Evolutionary conservation across 805 yeast species (phyloP), one percentile per base, ranked within the genome.

Genomic region (Wickerhamiella occidentalis): DNA sequence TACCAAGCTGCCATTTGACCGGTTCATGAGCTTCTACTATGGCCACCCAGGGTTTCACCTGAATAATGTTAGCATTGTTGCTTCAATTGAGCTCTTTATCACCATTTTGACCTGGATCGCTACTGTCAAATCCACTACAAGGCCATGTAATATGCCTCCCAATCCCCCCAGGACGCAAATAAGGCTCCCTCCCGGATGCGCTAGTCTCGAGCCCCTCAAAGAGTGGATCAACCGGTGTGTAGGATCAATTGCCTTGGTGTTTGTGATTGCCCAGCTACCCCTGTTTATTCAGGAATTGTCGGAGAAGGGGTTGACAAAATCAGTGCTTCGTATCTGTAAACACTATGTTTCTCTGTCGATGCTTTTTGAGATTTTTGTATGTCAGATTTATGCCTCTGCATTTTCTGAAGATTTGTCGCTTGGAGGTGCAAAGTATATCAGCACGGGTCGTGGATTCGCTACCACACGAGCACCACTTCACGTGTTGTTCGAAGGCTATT

Each of bases 21-120:
- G 92, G 57, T 83, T 84, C 67, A 66, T 83, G 51, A 79, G 90
- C 0, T 83, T 84, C 63, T 84, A 79, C 64, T 84, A 81, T 62
- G 94, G 90, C 1, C 94, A 84, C 59, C 87, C 92, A 1, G 94
- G 94, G 18, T 84, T 84, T 68, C 94, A 84, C 61, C 68, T 83
- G 62, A 84, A 84, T 62, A 83, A 84, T 62, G 77, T 81, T 50
- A 79, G 82, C 58, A 82, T 84, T 61, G 74, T 80, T 54, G 65
- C 81, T 25, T 82, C 92, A 0, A 71, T 83, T 48, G 74, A 80
- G 59, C 66, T 82, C 67, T 78, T 80, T 48, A 65, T 79, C 59
- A 62, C 79, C 18, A 77, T 78, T 15, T 63, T 76, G 22, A 65
- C 79, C 35, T 81, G 82, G 64, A 65, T 82, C 59, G 79, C 82